A percentile compares a stretch with the other conserved stretches of the same genome.
phyloP scores from a whole-genome alignment of 495 filamentous ascomycete species.

The Penicillium pulvis region DNA sequence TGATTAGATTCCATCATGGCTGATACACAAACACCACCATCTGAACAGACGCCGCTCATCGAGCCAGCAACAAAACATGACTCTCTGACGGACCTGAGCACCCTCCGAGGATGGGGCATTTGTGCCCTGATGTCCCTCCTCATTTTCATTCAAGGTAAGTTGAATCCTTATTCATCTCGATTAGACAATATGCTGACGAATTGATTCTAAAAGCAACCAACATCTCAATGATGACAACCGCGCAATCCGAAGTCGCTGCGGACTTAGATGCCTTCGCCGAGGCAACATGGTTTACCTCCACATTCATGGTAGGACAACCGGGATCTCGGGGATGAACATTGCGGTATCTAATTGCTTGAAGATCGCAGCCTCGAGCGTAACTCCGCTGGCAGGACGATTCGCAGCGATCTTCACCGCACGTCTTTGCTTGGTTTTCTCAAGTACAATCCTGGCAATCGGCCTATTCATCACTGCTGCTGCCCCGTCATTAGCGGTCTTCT shows the following conservation, averaged over 20 bases:
- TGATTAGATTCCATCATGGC: background rate
- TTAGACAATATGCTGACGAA: background rate
- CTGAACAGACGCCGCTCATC: slow-evolving; percentile 31
- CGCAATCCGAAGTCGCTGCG: slow-evolving; percentile 68
- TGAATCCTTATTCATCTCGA: background rate
- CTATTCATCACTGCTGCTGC: slow-evolving; percentile 63
- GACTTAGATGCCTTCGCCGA: slow-evolving; percentile 71
- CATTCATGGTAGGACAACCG: slow-evolving; percentile 54
- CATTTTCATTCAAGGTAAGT: slow-evolving; percentile 31
- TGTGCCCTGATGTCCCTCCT: slow-evolving; percentile 24
- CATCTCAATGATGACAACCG: slow-evolving; percentile 75
- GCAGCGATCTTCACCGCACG: slow-evolving; percentile 68
- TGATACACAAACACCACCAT: slow-evolving; percentile 27
- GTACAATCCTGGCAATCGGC: slow-evolving; percentile 60
- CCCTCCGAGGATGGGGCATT: slow-evolving; percentile 16
- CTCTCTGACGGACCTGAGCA: slow-evolving; percentile 7
- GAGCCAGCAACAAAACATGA: slow-evolving; percentile 13
- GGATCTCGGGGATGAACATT: background rate
- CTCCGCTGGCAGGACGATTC: slow-evolving; percentile 66
- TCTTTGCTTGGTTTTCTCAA: slow-evolving; percentile 57
- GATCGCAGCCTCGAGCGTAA: slow-evolving; percentile 68
- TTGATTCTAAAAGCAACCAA: slow-evolving; percentile 56
- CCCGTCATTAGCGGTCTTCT: slow-evolving; percentile 56
- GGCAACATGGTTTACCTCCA: slow-evolving; percentile 74
- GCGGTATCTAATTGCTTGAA: slow-evolving; percentile 24